Evolutionary conservation across 1,284 basidiomycete genomes (phyloP).

Genomic region (Ganoderma boninense): DNA sequence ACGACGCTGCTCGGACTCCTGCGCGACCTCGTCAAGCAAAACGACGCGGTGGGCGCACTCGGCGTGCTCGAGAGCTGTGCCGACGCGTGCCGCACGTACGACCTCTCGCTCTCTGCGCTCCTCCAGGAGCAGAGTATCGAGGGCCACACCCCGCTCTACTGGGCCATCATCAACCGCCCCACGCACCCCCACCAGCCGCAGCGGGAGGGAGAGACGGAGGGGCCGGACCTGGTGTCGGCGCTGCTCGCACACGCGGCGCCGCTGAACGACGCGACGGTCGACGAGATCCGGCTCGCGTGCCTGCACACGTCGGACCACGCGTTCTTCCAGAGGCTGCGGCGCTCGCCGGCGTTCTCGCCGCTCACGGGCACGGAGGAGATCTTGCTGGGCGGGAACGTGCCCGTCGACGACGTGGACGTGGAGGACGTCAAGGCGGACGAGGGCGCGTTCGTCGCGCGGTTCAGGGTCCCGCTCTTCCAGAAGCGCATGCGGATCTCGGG

Average conservation of each 20-base stretch:
- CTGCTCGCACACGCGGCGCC: slow-evolving; percentile 65
- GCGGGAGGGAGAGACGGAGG: slow-evolving; percentile 34
- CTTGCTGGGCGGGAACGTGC: slow-evolving; percentile 58
- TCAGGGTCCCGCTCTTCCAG: slow-evolving; percentile 69
- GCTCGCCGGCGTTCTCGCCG: slow-evolving; percentile 55
- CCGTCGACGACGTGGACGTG: slow-evolving; percentile 62
- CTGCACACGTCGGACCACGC: slow-evolving; percentile 66
- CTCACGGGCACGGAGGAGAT: slow-evolving; percentile 65
- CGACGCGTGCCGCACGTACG: slow-evolving; percentile 51
- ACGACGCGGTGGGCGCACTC: slow-evolving; percentile 34
- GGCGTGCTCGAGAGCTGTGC: slow-evolving; percentile 54
- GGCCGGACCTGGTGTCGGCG: slow-evolving; percentile 55
- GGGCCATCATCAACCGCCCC: slow-evolving; percentile 65
- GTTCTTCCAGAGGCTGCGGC: slow-evolving; percentile 67
- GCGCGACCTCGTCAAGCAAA: slow-evolving; percentile 41
- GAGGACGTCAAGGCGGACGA: slow-evolving; percentile 54
- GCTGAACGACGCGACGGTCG: slow-evolving; percentile 53
- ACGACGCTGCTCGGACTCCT: slow-evolving; percentile 39
- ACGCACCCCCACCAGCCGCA: slow-evolving; percentile 13
- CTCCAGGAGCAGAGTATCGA: slow-evolving; percentile 73
- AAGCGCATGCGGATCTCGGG: slow-evolving; percentile 74
- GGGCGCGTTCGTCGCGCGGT: slow-evolving; percentile 60
- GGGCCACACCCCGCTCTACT: slow-evolving; percentile 69
- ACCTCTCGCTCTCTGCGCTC: slow-evolving; percentile 52
- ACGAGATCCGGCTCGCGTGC: slow-evolving; percentile 71